Evolutionary conservation across 2,329 filamentous ascomycete genomes (phyloP).

Genomic region (Penicillium rolfsii): DNA sequence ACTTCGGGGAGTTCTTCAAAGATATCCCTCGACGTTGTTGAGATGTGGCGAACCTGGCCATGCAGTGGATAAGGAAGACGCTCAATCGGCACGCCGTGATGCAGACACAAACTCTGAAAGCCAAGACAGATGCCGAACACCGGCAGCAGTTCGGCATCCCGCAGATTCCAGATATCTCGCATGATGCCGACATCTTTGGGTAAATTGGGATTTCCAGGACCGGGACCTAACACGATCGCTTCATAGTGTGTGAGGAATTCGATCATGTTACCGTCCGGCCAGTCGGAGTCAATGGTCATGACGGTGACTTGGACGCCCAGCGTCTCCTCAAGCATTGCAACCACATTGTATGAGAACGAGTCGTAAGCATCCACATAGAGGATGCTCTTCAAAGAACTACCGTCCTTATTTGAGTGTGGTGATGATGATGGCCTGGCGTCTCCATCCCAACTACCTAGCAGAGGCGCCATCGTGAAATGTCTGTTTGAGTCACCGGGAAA

Average conservation of each 20-base stretch:
- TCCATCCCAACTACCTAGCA: slow-evolving; percentile 34
- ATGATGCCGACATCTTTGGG: slow-evolving; percentile 82
- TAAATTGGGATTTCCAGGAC: slow-evolving; percentile 77
- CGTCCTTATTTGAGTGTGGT: neutral
- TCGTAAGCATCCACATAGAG: slow-evolving; percentile 96
- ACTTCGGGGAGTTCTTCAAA: slow-evolving; percentile 66
- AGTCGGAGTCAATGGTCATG: slow-evolving; percentile 68
- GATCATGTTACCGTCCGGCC: slow-evolving; percentile 49
- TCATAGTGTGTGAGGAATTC: slow-evolving; percentile 66
- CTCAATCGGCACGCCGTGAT: slow-evolving; percentile 68
- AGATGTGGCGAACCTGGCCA: slow-evolving; percentile 73
- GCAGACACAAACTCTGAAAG: slow-evolving; percentile 77
- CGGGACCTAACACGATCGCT: slow-evolving; percentile 87
- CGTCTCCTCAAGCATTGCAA: slow-evolving; percentile 73
- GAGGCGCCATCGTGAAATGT: slow-evolving; percentile 33
- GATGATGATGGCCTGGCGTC: slow-evolving; percentile 3
- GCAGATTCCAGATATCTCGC: slow-evolving; percentile 71
- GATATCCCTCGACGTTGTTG: slow-evolving; percentile 64
- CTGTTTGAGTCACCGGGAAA: neutral
- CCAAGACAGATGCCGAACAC: slow-evolving; percentile 88
- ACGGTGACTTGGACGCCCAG: slow-evolving; percentile 70
- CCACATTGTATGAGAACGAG: slow-evolving; percentile 95
- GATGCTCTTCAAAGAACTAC: slow-evolving; percentile 50
- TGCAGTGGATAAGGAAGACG: slow-evolving; percentile 75
- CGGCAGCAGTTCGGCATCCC: slow-evolving; percentile 65